Conservation (phyloP, 2,329 filamentous ascomycete genomes). For the Colletotrichum tropicale region DNA sequence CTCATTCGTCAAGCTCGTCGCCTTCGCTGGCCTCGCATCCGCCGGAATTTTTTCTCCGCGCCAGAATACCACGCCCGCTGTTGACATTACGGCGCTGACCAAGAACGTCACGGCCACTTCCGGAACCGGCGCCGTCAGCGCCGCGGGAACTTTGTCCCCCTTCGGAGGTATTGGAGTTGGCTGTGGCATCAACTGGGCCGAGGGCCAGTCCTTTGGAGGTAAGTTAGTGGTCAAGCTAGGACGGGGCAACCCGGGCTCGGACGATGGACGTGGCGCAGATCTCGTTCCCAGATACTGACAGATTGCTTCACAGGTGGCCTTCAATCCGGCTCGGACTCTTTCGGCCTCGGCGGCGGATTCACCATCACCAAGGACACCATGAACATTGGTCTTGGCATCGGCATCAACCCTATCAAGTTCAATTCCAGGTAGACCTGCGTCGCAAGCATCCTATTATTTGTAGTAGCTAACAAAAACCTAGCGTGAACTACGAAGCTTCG, state of each 20-base stretch:
- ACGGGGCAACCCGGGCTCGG: not conserved
- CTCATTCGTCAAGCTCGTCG: not conserved
- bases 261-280: not conserved
- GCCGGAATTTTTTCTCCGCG: not conserved
- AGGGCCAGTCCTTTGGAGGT: conserved; percentile 10
- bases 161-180: conserved; percentile 8
- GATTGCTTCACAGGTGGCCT: not conserved
- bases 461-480: not conserved
- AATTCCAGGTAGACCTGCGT: not conserved
- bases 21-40: not conserved
- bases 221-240: not conserved
- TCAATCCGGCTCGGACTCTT: conserved; percentile 12
- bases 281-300: not conserved
- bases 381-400: conserved; percentile 8
- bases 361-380: conserved; percentile 14
- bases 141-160: not conserved
- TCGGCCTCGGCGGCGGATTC: conserved; percentile 15
- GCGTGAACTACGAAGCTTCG: conserved; percentile 6
- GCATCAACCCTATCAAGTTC: not conserved
- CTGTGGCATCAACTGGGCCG: conserved; percentile 11
- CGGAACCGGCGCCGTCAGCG: conserved; percentile 8
- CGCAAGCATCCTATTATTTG: accelerated
- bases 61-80: not conserved
- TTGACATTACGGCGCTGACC: conserved; percentile 11
- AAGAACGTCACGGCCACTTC: conserved; percentile 6